These are phyloP conservation scores for Colletotrichum salicis DNA, from an alignment of 2,329 filamentous ascomycete genomes.

Conservation along the genomic window DNA sequence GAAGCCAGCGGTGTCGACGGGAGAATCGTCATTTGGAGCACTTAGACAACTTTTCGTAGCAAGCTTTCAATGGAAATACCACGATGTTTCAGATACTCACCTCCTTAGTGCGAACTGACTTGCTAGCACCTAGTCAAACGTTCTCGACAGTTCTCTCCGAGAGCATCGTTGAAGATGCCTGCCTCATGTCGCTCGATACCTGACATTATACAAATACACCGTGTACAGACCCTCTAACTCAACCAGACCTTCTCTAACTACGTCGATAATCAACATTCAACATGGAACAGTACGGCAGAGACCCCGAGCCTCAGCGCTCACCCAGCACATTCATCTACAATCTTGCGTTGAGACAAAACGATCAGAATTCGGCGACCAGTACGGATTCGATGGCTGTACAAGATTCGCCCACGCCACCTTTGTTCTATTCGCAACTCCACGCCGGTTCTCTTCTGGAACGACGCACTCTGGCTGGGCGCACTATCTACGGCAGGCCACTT, in stretches of 20 bases:
- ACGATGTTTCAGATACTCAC: conserved; percentile 8
- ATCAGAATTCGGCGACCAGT: background rate
- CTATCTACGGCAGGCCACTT: background rate
- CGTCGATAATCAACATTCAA: background rate
- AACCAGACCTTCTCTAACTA: background rate
- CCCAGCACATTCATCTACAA: conserved; percentile 30
- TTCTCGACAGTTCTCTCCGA: background rate
- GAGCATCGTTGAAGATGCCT: background rate
- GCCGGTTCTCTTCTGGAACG: background rate
- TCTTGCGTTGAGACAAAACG: background rate
- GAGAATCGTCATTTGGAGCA: conserved; percentile 81
- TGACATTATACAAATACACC: background rate
- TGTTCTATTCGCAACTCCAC: background rate
- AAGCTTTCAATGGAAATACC: conserved; percentile 27
- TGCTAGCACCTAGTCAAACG: background rate
- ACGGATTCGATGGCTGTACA: background rate
- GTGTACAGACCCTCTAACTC: background rate
- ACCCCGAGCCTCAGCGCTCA: background rate
- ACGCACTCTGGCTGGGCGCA: background rate
- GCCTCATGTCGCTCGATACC: background rate
- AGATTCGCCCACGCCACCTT: background rate
- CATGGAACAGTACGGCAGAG: background rate
- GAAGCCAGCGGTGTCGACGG: conserved; percentile 85
- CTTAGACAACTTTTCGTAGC: conserved; percentile 54
- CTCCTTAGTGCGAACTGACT: background rate